Evolutionary conservation across 768 basidiomycete genomes (phyloP), one percentile per base, ranked within the genome.

Genomic region (Brasilioporus rufonigricans): DNA sequence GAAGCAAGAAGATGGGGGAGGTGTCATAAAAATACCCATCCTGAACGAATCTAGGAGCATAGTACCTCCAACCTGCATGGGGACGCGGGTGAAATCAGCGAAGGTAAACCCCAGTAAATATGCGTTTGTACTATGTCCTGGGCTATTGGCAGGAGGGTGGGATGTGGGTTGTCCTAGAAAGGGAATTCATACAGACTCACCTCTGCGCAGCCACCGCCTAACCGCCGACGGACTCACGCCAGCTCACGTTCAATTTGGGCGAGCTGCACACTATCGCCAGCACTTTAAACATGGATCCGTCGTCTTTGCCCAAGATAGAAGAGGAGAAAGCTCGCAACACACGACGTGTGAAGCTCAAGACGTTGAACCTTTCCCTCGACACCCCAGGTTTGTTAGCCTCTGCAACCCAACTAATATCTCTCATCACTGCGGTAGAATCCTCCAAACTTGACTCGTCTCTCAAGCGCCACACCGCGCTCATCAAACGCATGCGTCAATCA

Each of bases 391-490:
- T 58, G 74, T 71, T 16, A 31, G 3, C 3, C 41, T 21, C 32
- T 27, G 5, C 31, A 9, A 29, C 32, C 14, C 57, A 44, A 46
- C 50, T 8, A 31, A 11, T 23, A 12, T 44, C 32, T 47, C 61
- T 66, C 56, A 60, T 47, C 14, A 35, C 27, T 5, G 18, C 40
- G 21, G 32, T 23, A 93, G 92, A 87, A 68, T 76, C 82, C 11
- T 76, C 81, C 21, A 93, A 85, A 68, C 78, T 94, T 23, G 97
- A 98, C 71, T 93, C 97, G 4, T 98, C 97, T 41, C 74, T 99
- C 54, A 98, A 93, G 74, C 87, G 93, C 8, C 95, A 99, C 72
- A 98, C 94, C 2, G 91, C 93, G 7, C 81, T 98, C 58, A 94
- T 97, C 60, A 98, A 96, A 72, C 87, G 91, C 43, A 88, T 98